These are phyloP conservation scores for Leccinum truebloodii DNA, from an alignment of 768 basidiomycete genomes.

Conservation along the genomic window DNA sequence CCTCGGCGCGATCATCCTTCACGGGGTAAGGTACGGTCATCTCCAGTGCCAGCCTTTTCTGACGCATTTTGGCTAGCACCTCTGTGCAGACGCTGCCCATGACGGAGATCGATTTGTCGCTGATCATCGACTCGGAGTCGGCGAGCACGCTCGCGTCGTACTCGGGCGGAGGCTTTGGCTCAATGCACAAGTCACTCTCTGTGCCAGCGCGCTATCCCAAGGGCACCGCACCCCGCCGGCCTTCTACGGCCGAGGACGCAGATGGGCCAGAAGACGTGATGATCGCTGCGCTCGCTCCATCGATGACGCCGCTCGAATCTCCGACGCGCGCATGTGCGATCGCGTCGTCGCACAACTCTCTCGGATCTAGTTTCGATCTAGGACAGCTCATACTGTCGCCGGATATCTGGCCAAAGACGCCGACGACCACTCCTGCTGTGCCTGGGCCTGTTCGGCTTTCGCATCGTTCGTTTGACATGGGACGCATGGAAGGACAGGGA, in stretches of 20 bases:
- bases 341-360: slow-evolving; percentile 35
- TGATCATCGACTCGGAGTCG: slow-evolving; percentile 5
- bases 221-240: neutral
- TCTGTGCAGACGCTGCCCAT: slow-evolving; percentile 16
- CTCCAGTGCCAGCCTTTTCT: neutral
- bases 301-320: slow-evolving; percentile 26
- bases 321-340: slow-evolving; percentile 21
- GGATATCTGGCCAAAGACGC: slow-evolving; percentile 26
- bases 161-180: no score
- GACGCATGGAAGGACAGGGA: neutral
- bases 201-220: neutral
- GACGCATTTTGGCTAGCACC: slow-evolving; percentile 16
- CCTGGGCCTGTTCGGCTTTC: slow-evolving; percentile 11
- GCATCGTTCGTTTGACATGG: slow-evolving; percentile 10
- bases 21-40: slow-evolving; percentile 8
- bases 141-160: slow-evolving; percentile 11
- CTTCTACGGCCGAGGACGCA: slow-evolving; percentile 9
- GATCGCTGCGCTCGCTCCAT: slow-evolving; percentile 12
- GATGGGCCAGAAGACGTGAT: slow-evolving; percentile 9
- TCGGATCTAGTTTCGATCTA: slow-evolving; percentile 30
- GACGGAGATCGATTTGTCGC: slow-evolving; percentile 27
- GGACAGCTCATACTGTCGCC: slow-evolving; percentile 8
- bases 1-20: slow-evolving; percentile 5
- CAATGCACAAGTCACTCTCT: neutral
- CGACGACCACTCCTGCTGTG: slow-evolving; percentile 7